These are phyloP conservation scores for Begonia fuchsioides DNA, from an alignment of 306 rosid species.

Conservation along the genomic window DNA sequence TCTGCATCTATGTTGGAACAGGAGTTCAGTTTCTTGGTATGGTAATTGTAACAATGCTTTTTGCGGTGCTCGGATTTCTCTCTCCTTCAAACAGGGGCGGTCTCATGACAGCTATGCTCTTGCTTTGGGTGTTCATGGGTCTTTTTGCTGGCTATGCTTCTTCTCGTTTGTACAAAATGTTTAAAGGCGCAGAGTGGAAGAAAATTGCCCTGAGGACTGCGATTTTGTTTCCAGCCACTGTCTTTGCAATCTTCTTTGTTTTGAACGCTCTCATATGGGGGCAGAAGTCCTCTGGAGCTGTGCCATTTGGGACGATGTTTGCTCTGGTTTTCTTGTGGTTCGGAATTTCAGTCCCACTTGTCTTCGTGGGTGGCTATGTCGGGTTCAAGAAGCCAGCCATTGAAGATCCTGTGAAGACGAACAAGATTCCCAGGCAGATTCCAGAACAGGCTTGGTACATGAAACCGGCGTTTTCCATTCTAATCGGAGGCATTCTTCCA, in stretches of 20 bases:
- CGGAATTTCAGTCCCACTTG: slow-evolving; percentile 91
- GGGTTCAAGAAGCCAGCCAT: slow-evolving; percentile 89
- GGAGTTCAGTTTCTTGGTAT: slow-evolving; percentile 90
- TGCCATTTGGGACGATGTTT: slow-evolving; percentile 92
- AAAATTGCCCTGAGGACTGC: slow-evolving; percentile 68
- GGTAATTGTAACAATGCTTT: slow-evolving; percentile 77
- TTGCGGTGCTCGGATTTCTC: slow-evolving; percentile 86
- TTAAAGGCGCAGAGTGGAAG: slow-evolving; percentile 90
- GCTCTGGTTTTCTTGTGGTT: slow-evolving; percentile 85
- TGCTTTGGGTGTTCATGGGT: slow-evolving; percentile 96
- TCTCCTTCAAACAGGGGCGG: slow-evolving; percentile 97
- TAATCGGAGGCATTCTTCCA: slow-evolving; percentile 86
- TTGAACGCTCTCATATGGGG: slow-evolving; percentile 81
- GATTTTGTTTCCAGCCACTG: slow-evolving; percentile 55
- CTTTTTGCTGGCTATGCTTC: slow-evolving; percentile 77
- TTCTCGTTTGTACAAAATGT: slow-evolving; percentile 71
- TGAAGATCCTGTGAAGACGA: slow-evolving; percentile 88
- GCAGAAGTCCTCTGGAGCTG: slow-evolving; percentile 92
- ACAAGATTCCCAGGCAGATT: slow-evolving; percentile 92
- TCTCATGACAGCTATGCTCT: slow-evolving; percentile 88
- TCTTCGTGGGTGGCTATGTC: slow-evolving; percentile 75
- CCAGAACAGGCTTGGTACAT: slow-evolving; percentile 99
- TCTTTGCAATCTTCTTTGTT: slow-evolving; percentile 62
- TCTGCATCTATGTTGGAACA: slow-evolving; percentile 83
- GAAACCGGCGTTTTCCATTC: slow-evolving; percentile 71